A percentile compares a stretch with the other conserved stretches of the same genome.
These are phyloP conservation scores for Fusarium dimerum DNA, from an alignment of 2,329 filamentous ascomycete genomes.

Conservation along the genomic window DNA sequence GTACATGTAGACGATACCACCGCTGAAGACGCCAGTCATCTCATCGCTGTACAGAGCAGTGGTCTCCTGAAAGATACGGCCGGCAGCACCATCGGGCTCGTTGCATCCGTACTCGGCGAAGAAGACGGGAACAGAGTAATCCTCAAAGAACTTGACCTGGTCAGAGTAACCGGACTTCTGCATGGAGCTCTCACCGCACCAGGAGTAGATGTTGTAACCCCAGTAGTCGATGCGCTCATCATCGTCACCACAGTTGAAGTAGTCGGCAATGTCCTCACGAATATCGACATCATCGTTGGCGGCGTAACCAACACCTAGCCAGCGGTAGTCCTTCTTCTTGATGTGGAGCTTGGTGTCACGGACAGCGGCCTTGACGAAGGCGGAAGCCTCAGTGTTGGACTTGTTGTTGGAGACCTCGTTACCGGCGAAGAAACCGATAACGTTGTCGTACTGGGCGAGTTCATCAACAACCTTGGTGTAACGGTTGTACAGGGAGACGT, in stretches of 20 bases:
- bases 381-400: conserved; percentile 87
- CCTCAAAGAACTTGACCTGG: conserved; percentile 81
- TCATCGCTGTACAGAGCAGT: conserved; percentile 73
- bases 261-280: conserved; percentile 78
- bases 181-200: conserved; percentile 88
- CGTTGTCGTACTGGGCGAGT: conserved; percentile 82
- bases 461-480: conserved; percentile 85
- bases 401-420: conserved; percentile 92
- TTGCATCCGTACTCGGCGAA: conserved; percentile 99
- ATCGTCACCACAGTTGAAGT: conserved; percentile 85
- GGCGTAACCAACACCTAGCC: conserved; percentile 89
- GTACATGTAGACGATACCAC: conserved; percentile 99
- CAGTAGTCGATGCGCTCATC: conserved; percentile 84
- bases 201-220: conserved; percentile 99
- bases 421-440: conserved; percentile 96
- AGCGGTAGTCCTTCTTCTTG: conserved; percentile 73
- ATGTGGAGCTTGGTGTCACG: conserved; percentile 97
- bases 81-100: conserved; percentile 56
- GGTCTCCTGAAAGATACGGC: conserved; percentile 84
- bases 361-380: conserved; percentile 96
- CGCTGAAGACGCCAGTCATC: conserved; percentile 89
- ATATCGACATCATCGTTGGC: conserved; percentile 90
- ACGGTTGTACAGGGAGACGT: conserved; percentile 72
- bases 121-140: conserved; percentile 93
- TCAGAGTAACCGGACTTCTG: conserved; percentile 75